phyloP scores from a whole-genome alignment of 441 rosid genomes.

The Pelargonium fulgidum region DNA sequence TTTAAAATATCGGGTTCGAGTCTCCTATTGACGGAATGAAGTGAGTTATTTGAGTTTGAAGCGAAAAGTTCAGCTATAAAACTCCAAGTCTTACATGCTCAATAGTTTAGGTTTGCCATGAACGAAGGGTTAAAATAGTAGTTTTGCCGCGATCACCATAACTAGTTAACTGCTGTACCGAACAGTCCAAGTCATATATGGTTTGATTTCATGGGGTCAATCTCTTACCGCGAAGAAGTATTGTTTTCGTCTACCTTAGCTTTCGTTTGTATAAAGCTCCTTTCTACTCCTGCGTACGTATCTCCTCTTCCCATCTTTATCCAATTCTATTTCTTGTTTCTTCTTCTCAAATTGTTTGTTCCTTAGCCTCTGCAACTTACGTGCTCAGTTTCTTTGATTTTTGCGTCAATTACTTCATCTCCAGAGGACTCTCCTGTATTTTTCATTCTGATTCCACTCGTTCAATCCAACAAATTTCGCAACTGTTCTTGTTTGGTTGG shows the following conservation, averaged over 20 bases:
- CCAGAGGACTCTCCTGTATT: background rate
- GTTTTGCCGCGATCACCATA: background rate
- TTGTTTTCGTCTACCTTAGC: background rate
- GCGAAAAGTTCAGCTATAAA: too few species aligned
- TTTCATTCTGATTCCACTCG: background rate
- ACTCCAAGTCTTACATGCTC: too few species aligned
- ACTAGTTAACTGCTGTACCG: background rate
- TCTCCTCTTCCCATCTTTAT: background rate
- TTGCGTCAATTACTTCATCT: background rate
- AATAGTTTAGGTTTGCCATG: too few species aligned
- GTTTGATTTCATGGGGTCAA: background rate
- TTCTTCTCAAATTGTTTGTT: background rate
- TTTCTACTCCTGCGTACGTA: background rate
- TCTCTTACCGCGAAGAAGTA: background rate
- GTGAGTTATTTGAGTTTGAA: too few species aligned
- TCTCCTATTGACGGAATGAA: too few species aligned
- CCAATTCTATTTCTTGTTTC: background rate
- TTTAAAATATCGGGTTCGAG: too few species aligned
- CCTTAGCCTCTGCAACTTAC: background rate
- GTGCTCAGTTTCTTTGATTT: background rate
- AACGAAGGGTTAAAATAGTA: too few species aligned
- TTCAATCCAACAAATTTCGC: background rate
- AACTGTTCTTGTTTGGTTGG: background rate
- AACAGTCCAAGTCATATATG: background rate
- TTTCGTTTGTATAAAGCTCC: background rate